Evolutionary conservation across 2,329 filamentous ascomycete genomes (phyloP), one percentile per base, ranked within the genome.

Genomic region (Monosporascus sp.): DNA sequence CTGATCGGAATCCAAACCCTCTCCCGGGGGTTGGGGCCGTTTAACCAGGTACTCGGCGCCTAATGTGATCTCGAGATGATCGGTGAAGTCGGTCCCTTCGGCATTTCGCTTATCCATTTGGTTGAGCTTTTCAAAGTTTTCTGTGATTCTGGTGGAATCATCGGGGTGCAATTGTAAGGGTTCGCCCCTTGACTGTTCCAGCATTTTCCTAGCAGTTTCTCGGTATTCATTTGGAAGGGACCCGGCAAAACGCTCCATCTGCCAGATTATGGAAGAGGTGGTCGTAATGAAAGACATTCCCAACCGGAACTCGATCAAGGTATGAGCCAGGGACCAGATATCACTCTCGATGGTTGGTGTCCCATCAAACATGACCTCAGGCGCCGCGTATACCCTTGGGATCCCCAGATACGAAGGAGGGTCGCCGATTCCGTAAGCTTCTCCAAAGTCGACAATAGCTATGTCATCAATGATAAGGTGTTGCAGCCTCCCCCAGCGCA

Each of bases 291-390:
- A 8, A 7, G 20, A 20, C 17, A n/a, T 16, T 16, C 2, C 5
- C 14, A 50, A 22, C 3, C 27, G 40, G 7, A 44, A 24, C 24
- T 45, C 49, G 9, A 50, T 40, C 24, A 50, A 27, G 1, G 49
- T 50, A 43, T 41, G n/a, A 24, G 38, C 49, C 9, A 50, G 22
- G 16, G 49, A 50, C 49, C 49, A 50, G 20, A 50, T 43, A 27
- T 50, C 49, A 14, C 24, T 37, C 5, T 1, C 20, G 9, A 6
- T 37, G 37, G 37, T 45, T 9, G 49, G 49, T n/a, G 40, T 31
- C 1, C 38, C 49, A 20, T 20, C n/a, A 17, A 50, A 45, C 7
- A 45, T n/a, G 9, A 50, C 5, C 26, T 50, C 49, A 1, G 49
- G 49, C 3, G 49, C 49, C 14, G 37, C 49, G 37, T 50, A 50